A percentile compares a stretch with the other conserved stretches of the same genome.
Conservation (phyloP, 805 yeast genomes). For the Yamadazyma kitorensis region DNA sequence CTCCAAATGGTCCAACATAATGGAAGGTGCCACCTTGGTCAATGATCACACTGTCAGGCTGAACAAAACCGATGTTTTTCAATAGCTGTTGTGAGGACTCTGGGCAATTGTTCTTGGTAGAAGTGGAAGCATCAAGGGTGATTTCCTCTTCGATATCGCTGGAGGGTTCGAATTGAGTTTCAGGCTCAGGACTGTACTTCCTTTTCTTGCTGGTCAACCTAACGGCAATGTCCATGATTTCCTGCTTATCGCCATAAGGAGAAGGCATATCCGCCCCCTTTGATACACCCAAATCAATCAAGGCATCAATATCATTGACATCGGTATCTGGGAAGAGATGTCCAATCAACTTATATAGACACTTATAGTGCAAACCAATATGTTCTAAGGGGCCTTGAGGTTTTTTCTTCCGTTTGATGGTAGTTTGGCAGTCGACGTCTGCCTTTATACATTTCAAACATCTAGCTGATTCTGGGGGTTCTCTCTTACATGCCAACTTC, state of each 20-base stretch:
- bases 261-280: conserved; percentile 18
- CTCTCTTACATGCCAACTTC: conserved; percentile 41
- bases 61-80: not conserved
- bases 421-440: conserved; percentile 2
- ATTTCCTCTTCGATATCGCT: no score
- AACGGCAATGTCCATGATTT: conserved; percentile 1
- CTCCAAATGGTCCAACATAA: conserved; percentile 16
- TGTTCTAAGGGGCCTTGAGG: conserved; percentile 42
- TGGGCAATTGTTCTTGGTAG: no score
- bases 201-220: conserved; percentile 1
- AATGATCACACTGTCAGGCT: conserved; percentile 10
- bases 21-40: conserved; percentile 15
- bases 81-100: not conserved
- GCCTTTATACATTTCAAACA: not conserved
- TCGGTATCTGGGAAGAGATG: conserved; percentile 46
- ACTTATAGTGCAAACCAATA: conserved; percentile 42
- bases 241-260: conserved; percentile 1
- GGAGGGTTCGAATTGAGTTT: no score
- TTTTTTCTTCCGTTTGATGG: conserved; percentile 34
- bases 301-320: conserved; percentile 35
- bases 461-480: conserved; percentile 4
- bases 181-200: not conserved
- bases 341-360: conserved; percentile 34
- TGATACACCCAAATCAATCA: conserved; percentile 34
- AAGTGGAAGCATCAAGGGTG: no score